Conservation (phyloP, 129 eudicot species). For the Pulicaria dysenterica region DNA sequence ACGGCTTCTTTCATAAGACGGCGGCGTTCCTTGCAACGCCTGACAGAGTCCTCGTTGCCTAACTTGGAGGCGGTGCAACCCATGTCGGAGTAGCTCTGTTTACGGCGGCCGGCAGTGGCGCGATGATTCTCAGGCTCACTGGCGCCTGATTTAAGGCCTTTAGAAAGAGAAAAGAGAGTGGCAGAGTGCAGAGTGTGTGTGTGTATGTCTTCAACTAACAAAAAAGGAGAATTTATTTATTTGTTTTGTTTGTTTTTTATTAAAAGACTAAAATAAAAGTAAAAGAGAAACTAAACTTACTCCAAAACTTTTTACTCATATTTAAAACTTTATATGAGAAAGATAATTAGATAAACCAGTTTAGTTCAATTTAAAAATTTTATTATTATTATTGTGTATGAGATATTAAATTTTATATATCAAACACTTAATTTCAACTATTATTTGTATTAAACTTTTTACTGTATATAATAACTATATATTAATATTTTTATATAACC, state of each 20-base stretch:
- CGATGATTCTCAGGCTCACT: constrained; percentile 23
- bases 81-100: constrained; percentile 39
- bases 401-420: too few species aligned
- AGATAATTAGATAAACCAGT: too few species aligned
- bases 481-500: too few species aligned
- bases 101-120: constrained; percentile 19
- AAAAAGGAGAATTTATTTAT: constrained; percentile 25
- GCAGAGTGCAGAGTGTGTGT: constrained; percentile 24
- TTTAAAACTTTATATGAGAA: too few species aligned
- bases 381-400: too few species aligned
- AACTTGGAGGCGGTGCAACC: constrained; percentile 92
- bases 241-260: neutral
- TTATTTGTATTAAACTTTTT: too few species aligned
- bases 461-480: too few species aligned
- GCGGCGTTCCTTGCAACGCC: constrained; percentile 96
- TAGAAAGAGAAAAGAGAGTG: constrained; percentile 31
- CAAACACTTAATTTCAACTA: too few species aligned
- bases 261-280: constrained; percentile 22
- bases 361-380: too few species aligned
- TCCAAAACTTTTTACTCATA: neutral
- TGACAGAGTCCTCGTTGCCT: constrained; percentile 92
- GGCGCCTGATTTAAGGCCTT: constrained; percentile 19
- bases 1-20: constrained; percentile 91
- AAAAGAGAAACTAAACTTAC: neutral
- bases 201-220: constrained; percentile 26